phyloP scores from a whole-genome alignment of 225 moss, liverwort and hornwort species.

The Bryoerythrophyllum caledonicum region DNA sequence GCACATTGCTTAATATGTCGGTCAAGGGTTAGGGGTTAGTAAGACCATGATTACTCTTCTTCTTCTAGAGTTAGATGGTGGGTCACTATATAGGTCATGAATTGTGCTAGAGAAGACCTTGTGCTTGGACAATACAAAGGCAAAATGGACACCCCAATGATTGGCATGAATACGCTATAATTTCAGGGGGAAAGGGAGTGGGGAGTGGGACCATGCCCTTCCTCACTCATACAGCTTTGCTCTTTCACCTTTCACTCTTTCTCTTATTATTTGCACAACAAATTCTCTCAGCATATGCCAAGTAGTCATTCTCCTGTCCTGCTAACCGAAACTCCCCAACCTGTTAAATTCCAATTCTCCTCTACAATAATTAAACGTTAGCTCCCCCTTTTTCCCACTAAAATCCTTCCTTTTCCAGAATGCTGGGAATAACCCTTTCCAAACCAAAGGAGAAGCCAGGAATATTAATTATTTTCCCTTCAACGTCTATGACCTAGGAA shows the following conservation, averaged over 20 bases:
- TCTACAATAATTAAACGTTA: too few species aligned
- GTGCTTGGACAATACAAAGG: neutral
- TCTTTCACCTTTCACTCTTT: neutral
- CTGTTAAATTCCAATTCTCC: too few species aligned
- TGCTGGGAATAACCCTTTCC: too few species aligned
- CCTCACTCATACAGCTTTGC: conserved; percentile 28
- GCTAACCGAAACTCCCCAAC: neutral
- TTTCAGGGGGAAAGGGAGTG: neutral
- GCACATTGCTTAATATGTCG: too few species aligned
- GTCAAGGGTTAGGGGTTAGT: too few species aligned
- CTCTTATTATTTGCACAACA: conserved; percentile 1
- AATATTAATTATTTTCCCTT: too few species aligned
- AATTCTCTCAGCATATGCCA: conserved; percentile 20
- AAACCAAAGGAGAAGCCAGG: too few species aligned
- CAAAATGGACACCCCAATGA: neutral
- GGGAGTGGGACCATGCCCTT: conserved; percentile 1
- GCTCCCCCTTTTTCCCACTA: too few species aligned
- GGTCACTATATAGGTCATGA: neutral
- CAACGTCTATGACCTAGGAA: too few species aligned
- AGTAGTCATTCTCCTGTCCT: neutral
- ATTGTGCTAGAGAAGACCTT: too few species aligned
- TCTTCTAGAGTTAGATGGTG: neutral
- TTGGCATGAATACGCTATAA: neutral
- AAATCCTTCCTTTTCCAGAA: too few species aligned
- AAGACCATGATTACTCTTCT: too few species aligned